Percentiles rank a stretch among this genome's conserved stretches.
phyloP scores from a whole-genome alignment of 306 rosid species.

The Vigna radiata region DNA sequence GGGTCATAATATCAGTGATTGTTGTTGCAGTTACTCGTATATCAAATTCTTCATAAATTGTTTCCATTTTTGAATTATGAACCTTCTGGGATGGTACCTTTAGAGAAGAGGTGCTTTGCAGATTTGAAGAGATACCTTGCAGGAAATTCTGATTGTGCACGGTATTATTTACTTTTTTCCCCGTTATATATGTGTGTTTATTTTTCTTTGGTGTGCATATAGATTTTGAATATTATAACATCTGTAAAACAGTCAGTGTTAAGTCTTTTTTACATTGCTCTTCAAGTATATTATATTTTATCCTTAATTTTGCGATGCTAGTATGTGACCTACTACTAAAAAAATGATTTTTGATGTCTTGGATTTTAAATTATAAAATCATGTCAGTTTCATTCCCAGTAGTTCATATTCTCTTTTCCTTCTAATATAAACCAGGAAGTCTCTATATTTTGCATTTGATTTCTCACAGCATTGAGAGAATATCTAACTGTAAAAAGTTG shows the following conservation, averaged over 20 bases:
- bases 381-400: conserved; percentile 14
- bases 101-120: conserved; percentile 88
- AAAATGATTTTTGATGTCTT: conserved; percentile 12
- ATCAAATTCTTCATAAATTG: conserved; percentile 76
- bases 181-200: conserved; percentile 20
- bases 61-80: conserved; percentile 64
- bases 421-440: neutral
- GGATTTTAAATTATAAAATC: conserved; percentile 16
- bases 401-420: conserved; percentile 5
- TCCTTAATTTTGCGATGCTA: neutral
- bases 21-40: conserved; percentile 74
- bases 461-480: conserved; percentile 8
- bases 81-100: conserved; percentile 55
- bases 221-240: conserved; percentile 26
- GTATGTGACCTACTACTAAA: too few relatives aligned
- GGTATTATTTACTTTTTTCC: conserved; percentile 55
- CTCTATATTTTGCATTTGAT: conserved; percentile 27
- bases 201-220: conserved; percentile 22
- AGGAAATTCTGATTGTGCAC: conserved; percentile 79
- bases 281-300: conserved; percentile 14
- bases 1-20: conserved; percentile 34
- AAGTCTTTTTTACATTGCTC: conserved; percentile 10
- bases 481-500: neutral
- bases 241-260: conserved; percentile 10
- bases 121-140: conserved; percentile 82